Evolutionary conservation across 2,329 filamentous ascomycete genomes (phyloP).

Genomic region (Calonectria multiphialidica): DNA sequence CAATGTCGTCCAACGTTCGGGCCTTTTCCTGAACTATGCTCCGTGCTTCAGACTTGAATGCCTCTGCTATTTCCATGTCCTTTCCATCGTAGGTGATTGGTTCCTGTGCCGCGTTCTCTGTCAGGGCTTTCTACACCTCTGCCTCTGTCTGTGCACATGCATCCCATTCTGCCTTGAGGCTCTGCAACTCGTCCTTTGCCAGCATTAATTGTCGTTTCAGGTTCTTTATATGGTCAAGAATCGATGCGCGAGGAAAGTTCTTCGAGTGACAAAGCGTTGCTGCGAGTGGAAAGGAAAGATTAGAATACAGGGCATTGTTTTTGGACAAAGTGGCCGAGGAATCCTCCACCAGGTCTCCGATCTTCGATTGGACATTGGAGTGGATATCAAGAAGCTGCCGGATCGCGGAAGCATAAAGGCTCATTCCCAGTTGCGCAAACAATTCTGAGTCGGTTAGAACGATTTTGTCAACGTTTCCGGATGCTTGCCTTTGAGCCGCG

Average conservation of each 20-base stretch:
- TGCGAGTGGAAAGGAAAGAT: constrained; percentile 47
- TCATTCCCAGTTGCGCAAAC: constrained; percentile 38
- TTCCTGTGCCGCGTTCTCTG: background rate
- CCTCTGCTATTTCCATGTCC: background rate
- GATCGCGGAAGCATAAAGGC: constrained; percentile 35
- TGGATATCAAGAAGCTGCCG: constrained; percentile 39
- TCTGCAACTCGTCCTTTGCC: constrained; percentile 40
- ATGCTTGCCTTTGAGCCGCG: constrained; percentile 37
- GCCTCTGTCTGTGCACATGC: constrained; percentile 35
- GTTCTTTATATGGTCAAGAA: constrained; percentile 41
- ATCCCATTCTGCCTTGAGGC: constrained; percentile 42
- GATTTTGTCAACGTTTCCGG: rapidly evolving
- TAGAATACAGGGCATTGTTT: constrained; percentile 44
- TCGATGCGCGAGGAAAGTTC: constrained; percentile 37
- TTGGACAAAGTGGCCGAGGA: constrained; percentile 29
- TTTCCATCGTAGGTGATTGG: background rate
- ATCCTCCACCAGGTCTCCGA: constrained; percentile 33
- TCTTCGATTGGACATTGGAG: constrained; percentile 34
- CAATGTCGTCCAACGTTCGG: constrained; percentile 41
- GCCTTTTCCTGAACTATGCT: constrained; percentile 36
- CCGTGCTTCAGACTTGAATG: constrained; percentile 38
- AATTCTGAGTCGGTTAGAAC: constrained; percentile 33
- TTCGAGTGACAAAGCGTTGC: constrained; percentile 47
- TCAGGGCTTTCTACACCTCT: constrained; percentile 35
- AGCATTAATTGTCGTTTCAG: constrained; percentile 36